Evolutionary conservation across 805 yeast genomes (phyloP).

Genomic region (Teunomyces barrocoloradensis): DNA sequence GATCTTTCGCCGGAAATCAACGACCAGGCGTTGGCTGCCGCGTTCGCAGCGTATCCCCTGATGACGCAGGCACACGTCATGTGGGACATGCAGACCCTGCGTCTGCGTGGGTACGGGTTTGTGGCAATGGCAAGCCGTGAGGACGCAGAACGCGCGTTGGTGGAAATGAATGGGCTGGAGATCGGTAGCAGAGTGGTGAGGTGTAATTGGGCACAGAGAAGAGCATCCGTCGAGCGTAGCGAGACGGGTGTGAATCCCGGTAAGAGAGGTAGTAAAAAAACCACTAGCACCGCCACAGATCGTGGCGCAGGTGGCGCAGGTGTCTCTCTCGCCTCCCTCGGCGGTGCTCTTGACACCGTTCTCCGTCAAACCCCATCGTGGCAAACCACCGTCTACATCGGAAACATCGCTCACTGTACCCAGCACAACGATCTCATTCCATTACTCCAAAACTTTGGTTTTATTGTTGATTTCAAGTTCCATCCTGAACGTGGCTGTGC

Average conservation of each 20-base stretch:
- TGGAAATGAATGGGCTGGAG: slow-evolving; percentile 69
- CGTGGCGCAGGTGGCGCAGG: no score
- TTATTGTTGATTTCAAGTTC: slow-evolving; percentile 74
- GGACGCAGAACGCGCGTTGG: slow-evolving; percentile 74
- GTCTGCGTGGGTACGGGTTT: slow-evolving; percentile 91
- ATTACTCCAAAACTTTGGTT: slow-evolving; percentile 75
- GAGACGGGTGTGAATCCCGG: no score
- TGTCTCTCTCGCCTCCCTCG: no score
- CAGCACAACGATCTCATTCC: slow-evolving; percentile 73
- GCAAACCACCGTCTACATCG: slow-evolving; percentile 85
- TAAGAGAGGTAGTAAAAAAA: no score
- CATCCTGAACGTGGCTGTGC: slow-evolving; percentile 86
- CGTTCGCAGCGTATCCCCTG: slow-evolving; percentile 58
- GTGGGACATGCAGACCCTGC: slow-evolving; percentile 96
- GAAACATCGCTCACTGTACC: slow-evolving; percentile 77
- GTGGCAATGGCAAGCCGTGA: slow-evolving; percentile 65
- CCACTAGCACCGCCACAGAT: no score
- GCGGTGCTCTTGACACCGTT: slow-evolving; percentile 26
- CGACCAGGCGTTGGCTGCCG: slow-evolving; percentile 62
- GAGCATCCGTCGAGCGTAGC: no score
- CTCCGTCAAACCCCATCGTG: slow-evolving; percentile 76
- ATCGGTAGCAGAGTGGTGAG: slow-evolving; percentile 75
- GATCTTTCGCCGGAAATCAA: slow-evolving; percentile 80
- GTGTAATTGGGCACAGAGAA: slow-evolving; percentile 71
- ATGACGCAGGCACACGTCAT: slow-evolving; percentile 84